Conservation (phyloP, 345 rosid species). For the Camelina hispida region DNA sequence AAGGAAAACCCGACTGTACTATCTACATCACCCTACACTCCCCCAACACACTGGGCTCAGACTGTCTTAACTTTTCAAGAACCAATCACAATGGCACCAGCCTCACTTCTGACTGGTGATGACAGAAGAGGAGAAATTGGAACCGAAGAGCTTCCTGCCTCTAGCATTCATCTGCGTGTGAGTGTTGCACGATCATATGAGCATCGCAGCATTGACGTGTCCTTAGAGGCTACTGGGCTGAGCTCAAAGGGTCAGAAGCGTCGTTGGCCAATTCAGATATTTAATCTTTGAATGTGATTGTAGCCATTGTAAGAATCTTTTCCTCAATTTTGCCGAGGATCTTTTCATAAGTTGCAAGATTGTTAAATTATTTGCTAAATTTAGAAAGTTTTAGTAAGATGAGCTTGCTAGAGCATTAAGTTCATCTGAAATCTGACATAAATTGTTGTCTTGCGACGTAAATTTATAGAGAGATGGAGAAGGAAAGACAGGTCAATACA, state of each 20-base stretch:
- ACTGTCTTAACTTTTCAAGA: constrained; percentile 81
- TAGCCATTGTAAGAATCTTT: constrained; percentile 22
- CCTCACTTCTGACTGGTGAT: constrained; percentile 36
- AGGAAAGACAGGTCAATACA: background rate
- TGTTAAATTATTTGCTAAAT: background rate
- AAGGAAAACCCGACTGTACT: constrained; percentile 72
- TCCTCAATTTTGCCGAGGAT: background rate
- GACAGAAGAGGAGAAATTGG: constrained; percentile 56
- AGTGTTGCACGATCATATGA: constrained; percentile 80
- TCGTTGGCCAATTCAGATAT: constrained; percentile 79
- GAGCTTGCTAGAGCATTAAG: background rate
- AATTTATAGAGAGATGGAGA: background rate
- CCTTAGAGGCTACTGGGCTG: constrained; percentile 68
- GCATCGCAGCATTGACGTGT: constrained; percentile 87
- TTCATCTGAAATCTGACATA: background rate
- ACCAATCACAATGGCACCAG: constrained; percentile 74
- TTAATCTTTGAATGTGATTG: constrained; percentile 56
- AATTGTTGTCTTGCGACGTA: background rate
- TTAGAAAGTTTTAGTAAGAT: background rate
- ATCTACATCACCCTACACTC: constrained; percentile 85
- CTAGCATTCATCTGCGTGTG: constrained; percentile 64
- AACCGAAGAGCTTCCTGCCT: constrained; percentile 62
- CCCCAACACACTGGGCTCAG: constrained; percentile 92
- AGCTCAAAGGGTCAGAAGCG: constrained; percentile 58
- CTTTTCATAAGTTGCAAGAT: constrained; percentile 8